Conservation (phyloP, 805 yeast species). For the Lipomyces yamadae region DNA sequence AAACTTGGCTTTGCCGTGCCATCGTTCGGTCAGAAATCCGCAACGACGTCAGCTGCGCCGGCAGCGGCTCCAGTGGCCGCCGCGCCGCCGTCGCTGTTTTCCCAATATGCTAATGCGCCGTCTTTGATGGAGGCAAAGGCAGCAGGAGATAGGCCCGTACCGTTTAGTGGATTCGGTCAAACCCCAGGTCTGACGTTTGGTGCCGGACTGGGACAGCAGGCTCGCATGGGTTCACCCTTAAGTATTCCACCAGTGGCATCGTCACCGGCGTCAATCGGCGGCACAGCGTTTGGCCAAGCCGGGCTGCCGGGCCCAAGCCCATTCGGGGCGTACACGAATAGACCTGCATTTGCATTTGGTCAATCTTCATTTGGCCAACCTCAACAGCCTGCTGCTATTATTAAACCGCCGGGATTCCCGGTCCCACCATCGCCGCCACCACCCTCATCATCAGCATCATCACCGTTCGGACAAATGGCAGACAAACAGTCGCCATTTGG, state of each 20-base stretch:
- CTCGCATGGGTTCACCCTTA: background rate
- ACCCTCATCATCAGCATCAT: slow-evolving; percentile 10
- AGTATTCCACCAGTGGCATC: background rate
- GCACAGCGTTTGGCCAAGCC: slow-evolving; percentile 17
- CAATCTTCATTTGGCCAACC: slow-evolving; percentile 22
- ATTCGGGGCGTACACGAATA: background rate
- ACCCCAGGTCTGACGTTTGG: background rate
- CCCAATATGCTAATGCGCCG: slow-evolving; percentile 19
- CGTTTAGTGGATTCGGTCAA: slow-evolving; percentile 8
- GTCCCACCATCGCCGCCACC: slow-evolving; percentile 1
- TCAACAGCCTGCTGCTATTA: background rate
- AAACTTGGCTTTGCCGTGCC: background rate
- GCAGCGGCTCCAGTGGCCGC: slow-evolving; percentile 9
- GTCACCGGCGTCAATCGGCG: slow-evolving; percentile 16
- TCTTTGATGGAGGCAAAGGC: background rate
- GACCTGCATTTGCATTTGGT: slow-evolving; percentile 7
- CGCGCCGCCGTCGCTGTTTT: slow-evolving; percentile 13
- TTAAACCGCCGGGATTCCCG: background rate
- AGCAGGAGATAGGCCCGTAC: background rate
- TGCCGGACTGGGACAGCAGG: background rate
- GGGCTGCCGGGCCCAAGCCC: background rate
- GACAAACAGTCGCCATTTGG: slow-evolving; percentile 8
- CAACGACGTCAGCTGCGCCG: background rate
- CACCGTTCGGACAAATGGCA: background rate
- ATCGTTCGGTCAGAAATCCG: background rate